Percentiles rank a stretch among this genome's conserved stretches.
phyloP scores from a whole-genome alignment of 805 yeast genomes.

The Nakazawaea wickerhamii region DNA sequence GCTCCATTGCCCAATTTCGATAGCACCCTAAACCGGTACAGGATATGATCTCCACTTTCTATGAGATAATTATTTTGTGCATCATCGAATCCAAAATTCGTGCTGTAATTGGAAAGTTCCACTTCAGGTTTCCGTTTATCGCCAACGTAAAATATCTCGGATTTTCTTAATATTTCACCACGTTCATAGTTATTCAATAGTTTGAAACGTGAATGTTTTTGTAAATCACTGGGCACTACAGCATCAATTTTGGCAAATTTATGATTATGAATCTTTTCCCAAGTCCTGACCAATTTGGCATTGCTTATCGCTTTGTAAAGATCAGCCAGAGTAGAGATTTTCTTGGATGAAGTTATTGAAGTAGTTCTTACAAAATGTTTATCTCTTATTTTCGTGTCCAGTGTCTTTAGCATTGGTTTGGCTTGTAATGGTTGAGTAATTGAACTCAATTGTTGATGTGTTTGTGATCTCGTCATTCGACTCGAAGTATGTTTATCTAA shows the following conservation, averaged over 20 bases:
- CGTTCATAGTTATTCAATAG: conserved; percentile 49
- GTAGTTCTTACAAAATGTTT: not conserved
- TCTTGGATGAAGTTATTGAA: not conserved
- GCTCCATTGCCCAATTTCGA: conserved; percentile 68
- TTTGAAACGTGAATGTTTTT: conserved; percentile 3
- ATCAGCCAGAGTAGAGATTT: conserved; percentile 7
- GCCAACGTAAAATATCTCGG: conserved; percentile 49
- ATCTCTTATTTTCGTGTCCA: no score
- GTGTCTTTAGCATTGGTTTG: no score
- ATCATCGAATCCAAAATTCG: conserved; percentile 73
- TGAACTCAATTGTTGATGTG: not conserved
- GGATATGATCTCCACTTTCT: conserved; percentile 61
- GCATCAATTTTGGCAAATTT: conserved; percentile 4
- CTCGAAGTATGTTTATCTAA: not conserved
- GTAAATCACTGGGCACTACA: conserved; percentile 5
- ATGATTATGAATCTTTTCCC: conserved; percentile 7
- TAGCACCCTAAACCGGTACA: conserved; percentile 63
- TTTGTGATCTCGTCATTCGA: not conserved
- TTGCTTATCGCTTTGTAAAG: conserved; percentile 5
- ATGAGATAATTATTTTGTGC: conserved; percentile 54
- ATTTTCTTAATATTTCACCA: conserved; percentile 50
- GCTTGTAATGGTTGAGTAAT: no score
- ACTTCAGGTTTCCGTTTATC: conserved; percentile 22
- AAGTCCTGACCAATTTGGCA: conserved; percentile 4
- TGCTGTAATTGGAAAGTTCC: conserved; percentile 32